These are phyloP conservation scores for Calonectria leucothoes DNA, from an alignment of 2,329 filamentous ascomycete species.

Conservation along the genomic window DNA sequence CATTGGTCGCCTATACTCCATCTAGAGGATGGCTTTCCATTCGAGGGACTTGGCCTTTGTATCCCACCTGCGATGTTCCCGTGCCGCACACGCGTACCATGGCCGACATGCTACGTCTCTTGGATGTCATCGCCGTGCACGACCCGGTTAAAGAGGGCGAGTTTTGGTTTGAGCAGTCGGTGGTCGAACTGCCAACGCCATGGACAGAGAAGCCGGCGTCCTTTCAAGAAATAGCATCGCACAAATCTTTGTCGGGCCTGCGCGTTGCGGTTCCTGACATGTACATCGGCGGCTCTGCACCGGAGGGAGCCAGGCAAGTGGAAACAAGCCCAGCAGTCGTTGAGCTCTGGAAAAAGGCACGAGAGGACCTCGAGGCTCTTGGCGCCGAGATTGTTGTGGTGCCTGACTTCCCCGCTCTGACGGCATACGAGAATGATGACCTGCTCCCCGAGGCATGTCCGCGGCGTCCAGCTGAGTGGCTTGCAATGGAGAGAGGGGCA, in stretches of 20 bases:
- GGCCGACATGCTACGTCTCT: slow-evolving; percentile 59
- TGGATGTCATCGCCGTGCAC: slow-evolving; percentile 58
- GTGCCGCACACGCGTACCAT: slow-evolving; percentile 64
- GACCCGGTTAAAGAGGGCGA: slow-evolving; percentile 58
- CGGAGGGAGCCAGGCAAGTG: background rate
- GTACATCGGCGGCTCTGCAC: slow-evolving; percentile 55
- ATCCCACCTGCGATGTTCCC: slow-evolving; percentile 65
- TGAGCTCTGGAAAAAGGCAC: slow-evolving; percentile 46
- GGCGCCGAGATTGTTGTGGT: slow-evolving; percentile 45
- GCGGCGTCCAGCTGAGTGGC: slow-evolving; percentile 55
- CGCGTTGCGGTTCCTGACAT: slow-evolving; percentile 62
- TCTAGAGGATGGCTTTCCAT: slow-evolving; percentile 63
- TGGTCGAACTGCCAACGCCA: slow-evolving; percentile 52
- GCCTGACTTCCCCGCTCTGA: slow-evolving; percentile 57
- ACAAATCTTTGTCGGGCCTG: slow-evolving; percentile 53
- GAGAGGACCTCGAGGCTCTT: slow-evolving; percentile 49
- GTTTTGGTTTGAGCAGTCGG: slow-evolving; percentile 64
- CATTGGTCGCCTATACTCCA: slow-evolving; percentile 65
- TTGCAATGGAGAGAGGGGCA: slow-evolving; percentile 18
- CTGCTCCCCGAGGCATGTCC: slow-evolving; percentile 47
- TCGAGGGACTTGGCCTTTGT: slow-evolving; percentile 65
- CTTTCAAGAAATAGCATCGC: slow-evolving; percentile 45
- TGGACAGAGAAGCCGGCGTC: slow-evolving; percentile 46
- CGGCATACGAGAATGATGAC: slow-evolving; percentile 57
- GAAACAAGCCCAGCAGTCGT: slow-evolving; percentile 20